Evolutionary conservation across 106 monocot species (phyloP), one percentile per base, ranked within the genome.

Genomic region (Dendrobium chrysotoxum): DNA sequence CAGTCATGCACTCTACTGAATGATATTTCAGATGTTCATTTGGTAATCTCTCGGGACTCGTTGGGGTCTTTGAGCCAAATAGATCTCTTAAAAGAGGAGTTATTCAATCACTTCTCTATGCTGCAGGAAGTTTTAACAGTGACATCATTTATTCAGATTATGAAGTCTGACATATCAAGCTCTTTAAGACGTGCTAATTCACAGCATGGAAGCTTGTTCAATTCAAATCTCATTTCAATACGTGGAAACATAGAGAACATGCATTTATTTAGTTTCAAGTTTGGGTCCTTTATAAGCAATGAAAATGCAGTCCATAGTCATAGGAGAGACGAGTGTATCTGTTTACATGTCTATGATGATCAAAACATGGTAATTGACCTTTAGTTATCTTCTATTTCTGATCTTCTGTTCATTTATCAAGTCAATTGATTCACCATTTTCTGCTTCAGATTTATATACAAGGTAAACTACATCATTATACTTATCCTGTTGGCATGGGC

Each of bases 271-370:
- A 58, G 82, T 67, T 77, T 28, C 79, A 81, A 78, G n/a, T 76
- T 54, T 44, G 79, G 26, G 68, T 79, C 47, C 21, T 64, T 54
- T 38, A 4, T 31, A 53, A 53, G 46, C 26, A 58, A 41, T 28
- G 67, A 57, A 53, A n/a, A 18, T 78, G 61, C 44, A 4, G 8
- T 75, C 50, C n/a, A 38, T 77, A 17, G 47, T 53, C 54, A 75
- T 61, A 65, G 50, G 38, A 73, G 20, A 10, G 39, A 44, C 21
- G 68, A 44, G 55, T 75, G 23, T 73, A 54, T 91, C 18, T 95
- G 92, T 80, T 83, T 98, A 80, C 92, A 98, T 88, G 81, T 98
- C 39, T 44, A 38, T 83, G 95, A 98, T 83, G 85, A 82, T 10
- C 54, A 80, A 79, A 75, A 87, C 77, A 89, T 87, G 91, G 94